Evolutionary conservation across 352 stramenopile genomes (phyloP), one percentile per base, ranked within the genome.

Genomic region (Lagenidium sp.): DNA sequence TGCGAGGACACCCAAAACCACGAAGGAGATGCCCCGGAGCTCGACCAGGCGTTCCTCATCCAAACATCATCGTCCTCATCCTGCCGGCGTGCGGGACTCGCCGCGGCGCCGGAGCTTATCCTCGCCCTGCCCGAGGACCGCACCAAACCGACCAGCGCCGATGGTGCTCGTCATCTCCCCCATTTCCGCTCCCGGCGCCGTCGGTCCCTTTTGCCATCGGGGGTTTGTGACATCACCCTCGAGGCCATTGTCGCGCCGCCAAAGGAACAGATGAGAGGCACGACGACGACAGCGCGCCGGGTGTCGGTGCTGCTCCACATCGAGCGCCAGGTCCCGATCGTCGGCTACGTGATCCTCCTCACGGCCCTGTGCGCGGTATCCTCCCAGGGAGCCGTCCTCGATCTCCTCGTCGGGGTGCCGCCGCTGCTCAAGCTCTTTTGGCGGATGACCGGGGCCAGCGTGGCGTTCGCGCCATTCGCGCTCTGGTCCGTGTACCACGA

Each of bases 361-460:
- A 57, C 44, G 4, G 60, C 69, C 5, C 50, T 78, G 16, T 49
- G 52, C 18, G 57, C 63, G 6, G 64, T 77, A 10, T 70, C 66
- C 20, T 73, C 65, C 0, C 69, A 79, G 36, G 65, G 65, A 5
- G 66, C 69, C 2, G 66, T 57, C 28, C 53, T 79, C 1, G 48
- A 73, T 18, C 41, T 73, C 35, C 60, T 79, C 5, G 48, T 56
- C 1, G 53, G 54, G 19, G 66, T 75, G 8, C 60, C 65, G 19
- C 65, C 63, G 4, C 41, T 82, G 20, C 50, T 82, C 18, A 70
- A 72, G 41, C 55, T 82, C 13, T 76, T 82, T 28, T 82, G 69
- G 69, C 65, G 69, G 25, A 46, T 74, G 36, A 59, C 58, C 16
- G 69, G 69, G 8, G 63, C 68, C 1, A 60, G 65, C 2, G 13